phyloP scores from a whole-genome alignment of 2,329 filamentous ascomycete genomes.

The Raffaelea ambrosiae region DNA sequence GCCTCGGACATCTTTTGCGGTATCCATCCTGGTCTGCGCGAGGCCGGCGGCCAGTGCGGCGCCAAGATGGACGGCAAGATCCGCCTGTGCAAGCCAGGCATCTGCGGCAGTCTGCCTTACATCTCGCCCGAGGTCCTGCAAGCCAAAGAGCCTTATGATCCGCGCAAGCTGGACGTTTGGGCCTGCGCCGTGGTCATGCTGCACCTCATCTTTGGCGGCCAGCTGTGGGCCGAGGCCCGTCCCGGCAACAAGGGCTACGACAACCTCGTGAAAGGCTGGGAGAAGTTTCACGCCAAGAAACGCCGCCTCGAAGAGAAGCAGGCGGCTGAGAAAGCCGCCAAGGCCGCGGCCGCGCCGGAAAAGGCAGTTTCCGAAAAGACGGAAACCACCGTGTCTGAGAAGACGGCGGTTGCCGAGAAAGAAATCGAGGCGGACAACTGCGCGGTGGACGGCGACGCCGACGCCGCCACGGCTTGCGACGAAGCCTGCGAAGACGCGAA shows the following conservation, averaged over 20 bases:
- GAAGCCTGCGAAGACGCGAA: conserved; percentile 18
- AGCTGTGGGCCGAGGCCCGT: conserved; percentile 66
- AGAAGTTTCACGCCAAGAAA: conserved; percentile 47
- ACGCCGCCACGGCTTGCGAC: background rate
- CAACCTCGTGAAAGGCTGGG: conserved; percentile 58
- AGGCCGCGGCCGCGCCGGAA: conserved; percentile 26
- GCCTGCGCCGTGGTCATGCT: conserved; percentile 77
- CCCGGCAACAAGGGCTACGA: conserved; percentile 48
- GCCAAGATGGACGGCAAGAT: conserved; percentile 61
- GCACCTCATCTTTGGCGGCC: conserved; percentile 62
- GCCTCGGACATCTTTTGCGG: conserved; percentile 81
- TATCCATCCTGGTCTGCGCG: conserved; percentile 68
- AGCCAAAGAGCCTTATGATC: conserved; percentile 59
- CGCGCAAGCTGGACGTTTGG: conserved; percentile 78
- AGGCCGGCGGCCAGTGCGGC: conserved; percentile 65
- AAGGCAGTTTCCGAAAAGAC: conserved; percentile 2
- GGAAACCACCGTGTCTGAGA: background rate
- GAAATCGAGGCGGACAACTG: background rate
- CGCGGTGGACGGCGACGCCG: background rate
- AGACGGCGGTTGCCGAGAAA: background rate
- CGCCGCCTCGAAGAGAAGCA: conserved; percentile 31
- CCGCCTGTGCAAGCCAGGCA: conserved; percentile 65
- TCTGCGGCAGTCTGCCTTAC: conserved; percentile 79
- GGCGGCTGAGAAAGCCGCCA: conserved; percentile 31
- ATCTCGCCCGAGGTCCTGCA: conserved; percentile 77